These are phyloP conservation scores for Scenedesmus sp. DNA, from an alignment of 163 green algal species.

Conservation along the genomic window DNA sequence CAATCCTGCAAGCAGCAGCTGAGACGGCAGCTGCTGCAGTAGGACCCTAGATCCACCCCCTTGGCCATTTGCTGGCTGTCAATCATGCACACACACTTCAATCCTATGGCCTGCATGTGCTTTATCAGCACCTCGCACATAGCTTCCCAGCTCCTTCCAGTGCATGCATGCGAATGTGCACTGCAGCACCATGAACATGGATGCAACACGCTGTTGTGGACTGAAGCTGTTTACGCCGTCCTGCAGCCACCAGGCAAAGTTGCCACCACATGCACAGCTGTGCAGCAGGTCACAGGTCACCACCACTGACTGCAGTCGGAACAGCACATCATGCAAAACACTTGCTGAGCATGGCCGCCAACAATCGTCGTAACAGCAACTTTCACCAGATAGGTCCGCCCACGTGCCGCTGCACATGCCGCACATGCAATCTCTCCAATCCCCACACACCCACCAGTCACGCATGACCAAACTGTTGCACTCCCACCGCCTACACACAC, in stretches of 20 bases:
- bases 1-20: constrained; percentile 8
- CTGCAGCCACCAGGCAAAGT: neutral
- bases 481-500: neutral
- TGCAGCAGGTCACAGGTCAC: neutral
- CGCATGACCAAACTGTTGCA: neutral
- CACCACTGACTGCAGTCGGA: neutral
- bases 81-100: neutral
- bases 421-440: neutral
- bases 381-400: neutral
- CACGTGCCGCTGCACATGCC: neutral
- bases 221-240: neutral
- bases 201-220: neutral
- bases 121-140: neutral
- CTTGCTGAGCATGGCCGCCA: too few relatives aligned
- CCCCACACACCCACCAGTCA: neutral
- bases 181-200: neutral
- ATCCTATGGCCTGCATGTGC: neutral
- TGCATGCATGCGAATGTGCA: neutral
- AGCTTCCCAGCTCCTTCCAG: neutral
- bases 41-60: neutral
- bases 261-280: neutral
- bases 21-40: constrained; percentile 7
- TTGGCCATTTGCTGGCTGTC: neutral
- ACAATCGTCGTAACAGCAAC: neutral
- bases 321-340: neutral